These are phyloP conservation scores for Hymenoscyphus repandus DNA, from an alignment of 2,329 filamentous ascomycete genomes.

Conservation along the genomic window DNA sequence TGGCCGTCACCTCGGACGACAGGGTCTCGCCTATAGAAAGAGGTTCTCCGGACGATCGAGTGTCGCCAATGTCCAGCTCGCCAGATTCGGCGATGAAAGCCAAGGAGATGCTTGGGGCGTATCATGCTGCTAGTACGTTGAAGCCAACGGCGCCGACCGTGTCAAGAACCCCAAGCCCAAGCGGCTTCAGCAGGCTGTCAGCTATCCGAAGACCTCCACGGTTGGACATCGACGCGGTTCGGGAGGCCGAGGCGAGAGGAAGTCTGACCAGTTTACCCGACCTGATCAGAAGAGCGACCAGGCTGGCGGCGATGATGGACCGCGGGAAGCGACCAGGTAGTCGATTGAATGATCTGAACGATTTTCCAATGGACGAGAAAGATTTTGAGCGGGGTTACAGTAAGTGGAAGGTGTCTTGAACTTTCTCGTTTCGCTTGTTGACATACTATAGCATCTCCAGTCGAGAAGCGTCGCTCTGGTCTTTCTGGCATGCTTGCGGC, in stretches of 20 bases:
- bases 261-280: constrained; percentile 91
- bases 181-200: constrained; percentile 41
- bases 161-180: constrained; percentile 18
- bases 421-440: constrained; percentile 4
- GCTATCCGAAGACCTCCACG: constrained; percentile 62
- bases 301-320: constrained; percentile 81
- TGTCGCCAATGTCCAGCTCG: constrained; percentile 1
- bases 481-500: constrained; percentile 60
- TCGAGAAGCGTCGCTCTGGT: constrained; percentile 26
- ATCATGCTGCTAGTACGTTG: constrained; percentile 38
- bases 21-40: not conserved
- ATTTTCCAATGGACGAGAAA: constrained; percentile 38
- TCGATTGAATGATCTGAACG: constrained; percentile 48
- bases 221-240: constrained; percentile 76
- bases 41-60: not conserved
- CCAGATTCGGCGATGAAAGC: constrained; percentile 33
- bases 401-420: constrained; percentile 8
- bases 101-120: constrained; percentile 45
- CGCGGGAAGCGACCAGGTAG: constrained; percentile 64
- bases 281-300: constrained; percentile 82
- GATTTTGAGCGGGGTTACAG: constrained; percentile 23
- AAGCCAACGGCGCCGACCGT: constrained; percentile 9
- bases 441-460: constrained; percentile 9
- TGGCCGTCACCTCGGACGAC: constrained; percentile 13
- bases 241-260: constrained; percentile 74